These are phyloP conservation scores for Hydnomerulius pinastri DNA, from an alignment of 768 basidiomycete genomes.

Conservation along the genomic window DNA sequence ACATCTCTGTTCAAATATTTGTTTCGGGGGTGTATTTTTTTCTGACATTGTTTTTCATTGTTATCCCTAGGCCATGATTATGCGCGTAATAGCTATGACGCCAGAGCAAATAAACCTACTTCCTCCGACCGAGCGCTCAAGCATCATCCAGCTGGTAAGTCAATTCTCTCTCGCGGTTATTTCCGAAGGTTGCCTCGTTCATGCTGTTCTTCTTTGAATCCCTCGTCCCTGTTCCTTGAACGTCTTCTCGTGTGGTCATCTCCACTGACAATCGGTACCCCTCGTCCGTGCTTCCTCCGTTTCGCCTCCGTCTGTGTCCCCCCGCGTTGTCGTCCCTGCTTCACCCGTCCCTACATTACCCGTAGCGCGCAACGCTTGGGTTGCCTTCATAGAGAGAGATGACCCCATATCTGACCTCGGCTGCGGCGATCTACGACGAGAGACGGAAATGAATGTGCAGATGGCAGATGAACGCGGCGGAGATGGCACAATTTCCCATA, in stretches of 20 bases:
- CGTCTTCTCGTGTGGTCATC: slow-evolving; percentile 6
- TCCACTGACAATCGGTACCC: slow-evolving; percentile 30
- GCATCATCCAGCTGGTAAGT: slow-evolving; percentile 82
- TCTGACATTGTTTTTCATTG: slow-evolving; percentile 10
- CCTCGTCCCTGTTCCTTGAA: background rate
- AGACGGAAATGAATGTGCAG: background rate
- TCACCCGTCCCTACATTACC: slow-evolving; percentile 10
- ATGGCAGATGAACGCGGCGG: too few relatives aligned
- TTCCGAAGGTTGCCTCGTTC: slow-evolving; percentile 7
- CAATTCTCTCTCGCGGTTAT: slow-evolving; percentile 5
- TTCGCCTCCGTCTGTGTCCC: slow-evolving; percentile 10
- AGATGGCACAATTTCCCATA: too few relatives aligned
- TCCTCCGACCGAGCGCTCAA: slow-evolving; percentile 71
- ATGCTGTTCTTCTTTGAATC: slow-evolving; percentile 8
- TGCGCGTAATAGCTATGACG: slow-evolving; percentile 80
- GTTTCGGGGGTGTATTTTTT: background rate
- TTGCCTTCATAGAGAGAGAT: slow-evolving; percentile 27
- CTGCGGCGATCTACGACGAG: too few relatives aligned
- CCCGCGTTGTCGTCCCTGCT: slow-evolving; percentile 12
- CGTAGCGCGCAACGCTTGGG: slow-evolving; percentile 33
- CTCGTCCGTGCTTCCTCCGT: slow-evolving; percentile 17
- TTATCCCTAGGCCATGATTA: slow-evolving; percentile 61
- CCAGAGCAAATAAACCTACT: slow-evolving; percentile 80
- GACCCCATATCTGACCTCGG: slow-evolving; percentile 2
- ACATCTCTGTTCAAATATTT: background rate